Conservation (phyloP, 176 grass and related monocot species). For the Pontederia paniculata region DNA sequence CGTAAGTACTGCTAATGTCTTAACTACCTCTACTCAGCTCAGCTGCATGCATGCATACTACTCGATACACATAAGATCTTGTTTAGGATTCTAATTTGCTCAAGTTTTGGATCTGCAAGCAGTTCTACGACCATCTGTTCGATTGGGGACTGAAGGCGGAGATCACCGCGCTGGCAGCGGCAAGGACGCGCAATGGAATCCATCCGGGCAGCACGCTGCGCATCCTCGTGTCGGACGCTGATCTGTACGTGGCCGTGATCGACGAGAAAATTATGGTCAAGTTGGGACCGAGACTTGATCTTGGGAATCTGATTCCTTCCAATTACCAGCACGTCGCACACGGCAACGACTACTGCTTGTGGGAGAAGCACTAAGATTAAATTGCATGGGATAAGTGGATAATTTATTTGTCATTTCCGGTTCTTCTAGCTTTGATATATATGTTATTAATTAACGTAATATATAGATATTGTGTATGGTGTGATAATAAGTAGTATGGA, state of each 20-base stretch:
- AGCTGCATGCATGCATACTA: background rate
- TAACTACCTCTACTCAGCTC: background rate
- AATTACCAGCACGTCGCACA: constrained; percentile 31
- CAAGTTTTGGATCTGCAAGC: background rate
- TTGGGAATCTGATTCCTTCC: constrained; percentile 30
- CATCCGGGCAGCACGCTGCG: constrained; percentile 32
- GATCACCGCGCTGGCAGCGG: constrained; percentile 41
- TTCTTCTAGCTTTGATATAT: too few relatives aligned
- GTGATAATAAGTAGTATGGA: too few relatives aligned
- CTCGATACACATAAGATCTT: background rate
- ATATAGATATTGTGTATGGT: too few relatives aligned
- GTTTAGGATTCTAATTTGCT: too few relatives aligned
- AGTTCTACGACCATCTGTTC: constrained; percentile 86
- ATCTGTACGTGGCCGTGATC: constrained; percentile 58
- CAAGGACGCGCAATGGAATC: constrained; percentile 39
- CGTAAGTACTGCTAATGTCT: constrained; percentile 24
- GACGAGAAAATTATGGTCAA: constrained; percentile 47
- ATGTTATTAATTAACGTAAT: too few relatives aligned
- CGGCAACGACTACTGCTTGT: constrained; percentile 44
- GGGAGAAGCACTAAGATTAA: constrained; percentile 29
- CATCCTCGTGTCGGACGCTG: constrained; percentile 49
- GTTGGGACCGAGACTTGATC: constrained; percentile 36
- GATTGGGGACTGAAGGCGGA: constrained; percentile 47
- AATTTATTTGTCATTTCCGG: too few relatives aligned
- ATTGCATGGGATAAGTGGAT: too few relatives aligned